These are phyloP conservation scores for Cutaneotrichosporon dermatis DNA, from an alignment of 1,284 basidiomycete genomes.

Conservation along the genomic window DNA sequence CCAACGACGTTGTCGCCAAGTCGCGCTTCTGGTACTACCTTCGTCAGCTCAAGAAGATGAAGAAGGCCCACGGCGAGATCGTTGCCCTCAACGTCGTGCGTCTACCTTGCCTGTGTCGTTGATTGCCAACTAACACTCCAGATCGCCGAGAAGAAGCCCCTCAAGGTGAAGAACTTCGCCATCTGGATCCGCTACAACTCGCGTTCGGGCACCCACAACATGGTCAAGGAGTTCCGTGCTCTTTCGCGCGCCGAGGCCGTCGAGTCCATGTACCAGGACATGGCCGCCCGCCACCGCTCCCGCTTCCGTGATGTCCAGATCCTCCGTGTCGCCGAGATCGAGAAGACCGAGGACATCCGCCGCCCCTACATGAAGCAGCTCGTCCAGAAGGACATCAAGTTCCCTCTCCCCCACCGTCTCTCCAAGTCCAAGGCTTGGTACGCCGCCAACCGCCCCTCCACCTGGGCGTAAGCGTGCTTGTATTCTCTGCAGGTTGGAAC, in stretches of 20 bases:
- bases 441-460: constrained; percentile 51
- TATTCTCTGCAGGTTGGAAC: constrained; percentile 20
- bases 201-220: constrained; percentile 94
- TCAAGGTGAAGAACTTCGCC: constrained; percentile 99
- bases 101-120: constrained; percentile 30
- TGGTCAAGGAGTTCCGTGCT: constrained; percentile 90
- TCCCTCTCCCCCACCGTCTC: constrained; percentile 92
- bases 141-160: constrained; percentile 94
- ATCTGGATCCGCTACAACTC: constrained; percentile 99
- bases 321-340: constrained; percentile 61
- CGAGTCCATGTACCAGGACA: constrained; percentile 97
- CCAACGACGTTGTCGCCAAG: constrained; percentile 97
- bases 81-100: constrained; percentile 95
- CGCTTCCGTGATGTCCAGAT: constrained; percentile 89
- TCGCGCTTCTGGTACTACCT: constrained; percentile 99
- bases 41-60: constrained; percentile 97
- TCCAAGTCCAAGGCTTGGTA: constrained; percentile 51
- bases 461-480: constrained; percentile 42
- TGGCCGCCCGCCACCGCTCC: constrained; percentile 98
- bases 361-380: constrained; percentile 97
- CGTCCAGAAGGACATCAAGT: constrained; percentile 81
- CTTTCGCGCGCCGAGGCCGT: constrained; percentile 92
- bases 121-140: constrained; percentile 46
- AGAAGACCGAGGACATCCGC: constrained; percentile 79
- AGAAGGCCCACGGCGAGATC: constrained; percentile 98